Evolutionary conservation across 2,329 filamentous ascomycete species (phyloP).

Genomic region (Myriosclerotinia duriaeana): DNA sequence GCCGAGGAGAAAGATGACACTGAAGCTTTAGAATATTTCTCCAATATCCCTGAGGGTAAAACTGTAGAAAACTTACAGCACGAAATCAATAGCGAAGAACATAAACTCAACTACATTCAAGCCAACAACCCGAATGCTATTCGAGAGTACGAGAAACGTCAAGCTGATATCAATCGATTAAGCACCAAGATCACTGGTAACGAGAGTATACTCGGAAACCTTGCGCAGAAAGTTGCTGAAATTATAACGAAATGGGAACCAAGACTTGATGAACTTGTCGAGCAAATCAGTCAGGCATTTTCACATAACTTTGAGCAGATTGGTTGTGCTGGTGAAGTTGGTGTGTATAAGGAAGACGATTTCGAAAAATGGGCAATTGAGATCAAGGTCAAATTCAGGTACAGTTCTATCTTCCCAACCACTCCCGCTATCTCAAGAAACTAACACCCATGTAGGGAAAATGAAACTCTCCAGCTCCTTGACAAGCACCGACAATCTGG

Average conservation of each 20-base stretch:
- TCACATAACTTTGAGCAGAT: conserved; percentile 92
- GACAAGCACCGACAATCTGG: conserved; percentile 93
- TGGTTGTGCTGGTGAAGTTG: conserved; percentile 87
- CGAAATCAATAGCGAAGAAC: conserved; percentile 71
- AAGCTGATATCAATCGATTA: conserved; percentile 67
- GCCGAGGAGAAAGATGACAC: conserved; percentile 45
- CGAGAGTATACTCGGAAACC: conserved; percentile 53
- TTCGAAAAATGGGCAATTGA: conserved; percentile 94
- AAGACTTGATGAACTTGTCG: conserved; percentile 71
- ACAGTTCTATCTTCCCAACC: conserved; percentile 40
- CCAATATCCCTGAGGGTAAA: conserved; percentile 49
- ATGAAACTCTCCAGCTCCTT: conserved; percentile 79
- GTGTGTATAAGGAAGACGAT: conserved; percentile 83
- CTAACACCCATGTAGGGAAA: conserved; percentile 54
- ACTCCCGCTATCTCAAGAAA: neutral
- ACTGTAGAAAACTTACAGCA: conserved; percentile 64
- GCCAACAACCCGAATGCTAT: conserved; percentile 74
- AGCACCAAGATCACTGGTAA: conserved; percentile 57
- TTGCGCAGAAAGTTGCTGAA: conserved; percentile 59
- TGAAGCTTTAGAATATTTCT: conserved; percentile 44
- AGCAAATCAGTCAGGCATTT: conserved; percentile 85
- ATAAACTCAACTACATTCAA: conserved; percentile 77
- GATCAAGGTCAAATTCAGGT: conserved; percentile 94
- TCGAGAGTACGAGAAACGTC: conserved; percentile 72
- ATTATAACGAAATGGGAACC: conserved; percentile 80